Percentiles rank a stretch among this genome's conserved stretches.
phyloP scores from a whole-genome alignment of 257 asterid genomes.

The Plantago major region DNA sequence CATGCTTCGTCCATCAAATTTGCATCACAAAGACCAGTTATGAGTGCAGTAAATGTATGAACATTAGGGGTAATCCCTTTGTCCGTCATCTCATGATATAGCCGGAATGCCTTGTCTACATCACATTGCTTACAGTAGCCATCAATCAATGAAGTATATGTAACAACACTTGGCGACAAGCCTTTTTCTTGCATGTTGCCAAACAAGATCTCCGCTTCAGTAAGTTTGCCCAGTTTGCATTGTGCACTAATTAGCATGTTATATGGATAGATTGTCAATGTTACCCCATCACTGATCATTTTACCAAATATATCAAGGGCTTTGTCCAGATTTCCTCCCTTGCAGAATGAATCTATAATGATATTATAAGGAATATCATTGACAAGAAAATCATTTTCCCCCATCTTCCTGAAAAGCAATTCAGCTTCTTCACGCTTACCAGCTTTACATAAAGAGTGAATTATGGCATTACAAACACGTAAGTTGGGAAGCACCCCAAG shows the following conservation, averaged over 20 bases:
- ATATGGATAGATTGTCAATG: conserved; percentile 50
- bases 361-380: conserved; percentile 62
- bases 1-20: conserved; percentile 62
- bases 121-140: conserved; percentile 67
- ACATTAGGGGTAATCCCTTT: conserved; percentile 77
- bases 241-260: conserved; percentile 74
- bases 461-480: conserved; percentile 69
- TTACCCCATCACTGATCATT: conserved; percentile 47
- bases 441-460: conserved; percentile 61
- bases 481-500: conserved; percentile 60
- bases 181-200: conserved; percentile 56
- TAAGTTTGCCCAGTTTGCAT: conserved; percentile 58
- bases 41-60: conserved; percentile 62
- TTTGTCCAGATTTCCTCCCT: conserved; percentile 52
- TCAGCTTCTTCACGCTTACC: conserved; percentile 52
- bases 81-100: conserved; percentile 77
- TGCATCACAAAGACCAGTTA: conserved; percentile 61
- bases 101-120: conserved; percentile 55
- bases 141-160: conserved; percentile 80
- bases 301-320: conserved; percentile 47
- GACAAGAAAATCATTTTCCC: conserved; percentile 45
- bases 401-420: conserved; percentile 54
- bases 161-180: conserved; percentile 68
- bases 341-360: conserved; percentile 57
- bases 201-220: conserved; percentile 46